Conservation (phyloP, 2,329 filamentous ascomycete genomes). For the Epichloe glyceriae region DNA sequence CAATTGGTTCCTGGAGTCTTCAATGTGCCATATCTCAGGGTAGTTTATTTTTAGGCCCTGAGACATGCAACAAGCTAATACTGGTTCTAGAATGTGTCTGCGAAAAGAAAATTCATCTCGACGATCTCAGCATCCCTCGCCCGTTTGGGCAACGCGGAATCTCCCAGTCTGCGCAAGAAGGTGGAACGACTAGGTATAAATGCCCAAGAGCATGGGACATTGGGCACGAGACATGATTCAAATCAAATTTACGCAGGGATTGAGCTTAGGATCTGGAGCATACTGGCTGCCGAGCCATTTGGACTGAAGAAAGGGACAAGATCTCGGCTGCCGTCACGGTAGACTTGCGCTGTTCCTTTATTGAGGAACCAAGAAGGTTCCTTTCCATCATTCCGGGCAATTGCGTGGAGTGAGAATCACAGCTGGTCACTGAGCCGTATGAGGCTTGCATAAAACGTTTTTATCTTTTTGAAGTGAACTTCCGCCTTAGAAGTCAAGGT, state of each 20-base stretch:
- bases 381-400: not conserved
- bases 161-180: slow-evolving; percentile 20
- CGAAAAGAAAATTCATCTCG: slow-evolving; percentile 15
- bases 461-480: not conserved
- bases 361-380: not conserved
- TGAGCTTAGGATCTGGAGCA: slow-evolving; percentile 13
- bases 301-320: not conserved
- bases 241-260: slow-evolving; percentile 4
- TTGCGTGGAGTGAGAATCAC: too few relatives aligned
- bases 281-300: slow-evolving; percentile 11
- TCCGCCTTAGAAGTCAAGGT: not conserved
- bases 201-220: not conserved
- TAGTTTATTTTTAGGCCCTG: slow-evolving; percentile 6
- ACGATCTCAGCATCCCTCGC: slow-evolving; percentile 19
- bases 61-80: slow-evolving; percentile 2
- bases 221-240: not conserved
- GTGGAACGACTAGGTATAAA: slow-evolving; percentile 7
- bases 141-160: slow-evolving; percentile 22
- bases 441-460: too few relatives aligned
- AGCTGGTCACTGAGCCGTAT: too few relatives aligned
- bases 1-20: slow-evolving; percentile 24
- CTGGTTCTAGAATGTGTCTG: slow-evolving; percentile 12
- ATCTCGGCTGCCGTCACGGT: not conserved
- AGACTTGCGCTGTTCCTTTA: not conserved
- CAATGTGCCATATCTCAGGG: slow-evolving; percentile 22